Evolutionary conservation across 2,329 filamentous ascomycete species (phyloP).

Genomic region (Clarireedia sp.): DNA sequence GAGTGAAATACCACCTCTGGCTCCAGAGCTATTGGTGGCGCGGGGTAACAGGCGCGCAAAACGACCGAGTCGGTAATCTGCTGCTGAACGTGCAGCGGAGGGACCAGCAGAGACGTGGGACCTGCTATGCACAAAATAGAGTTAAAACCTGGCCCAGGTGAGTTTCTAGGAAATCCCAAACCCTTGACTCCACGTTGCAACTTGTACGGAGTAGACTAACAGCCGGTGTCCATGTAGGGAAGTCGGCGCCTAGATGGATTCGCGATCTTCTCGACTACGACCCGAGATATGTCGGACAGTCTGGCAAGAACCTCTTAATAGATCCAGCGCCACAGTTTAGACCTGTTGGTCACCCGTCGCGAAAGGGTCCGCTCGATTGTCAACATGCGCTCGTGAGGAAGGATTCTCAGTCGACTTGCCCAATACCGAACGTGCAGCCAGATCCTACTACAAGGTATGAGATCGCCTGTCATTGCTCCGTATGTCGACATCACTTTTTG

Average conservation of each 20-base stretch:
- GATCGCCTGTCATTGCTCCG: constrained; percentile 51
- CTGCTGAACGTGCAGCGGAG: neutral
- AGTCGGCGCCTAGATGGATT: constrained; percentile 41
- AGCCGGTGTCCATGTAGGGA: constrained; percentile 32
- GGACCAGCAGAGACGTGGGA: neutral
- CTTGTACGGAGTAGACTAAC: neutral
- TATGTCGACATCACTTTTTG: constrained; percentile 55
- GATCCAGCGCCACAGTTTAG: constrained; percentile 47
- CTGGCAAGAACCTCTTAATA: constrained; percentile 43
- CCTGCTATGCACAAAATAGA: constrained; percentile 4
- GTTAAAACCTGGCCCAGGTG: constrained; percentile 6
- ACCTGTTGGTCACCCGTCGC: constrained; percentile 20
- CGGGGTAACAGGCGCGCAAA: neutral
- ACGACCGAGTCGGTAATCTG: neutral
- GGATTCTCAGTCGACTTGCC: constrained; percentile 42
- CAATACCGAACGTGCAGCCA: constrained; percentile 32
- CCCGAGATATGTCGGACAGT: constrained; percentile 26
- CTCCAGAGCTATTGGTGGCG: neutral
- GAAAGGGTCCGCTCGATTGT: constrained; percentile 39
- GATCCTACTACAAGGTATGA: constrained; percentile 39
- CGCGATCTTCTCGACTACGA: constrained; percentile 38
- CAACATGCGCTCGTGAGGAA: constrained; percentile 53
- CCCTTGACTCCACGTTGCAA: neutral
- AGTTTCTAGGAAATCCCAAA: neutral
- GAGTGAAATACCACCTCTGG: neutral